phyloP scores from a whole-genome alignment of 768 basidiomycete species.

The Psilocybe cyanescens region DNA sequence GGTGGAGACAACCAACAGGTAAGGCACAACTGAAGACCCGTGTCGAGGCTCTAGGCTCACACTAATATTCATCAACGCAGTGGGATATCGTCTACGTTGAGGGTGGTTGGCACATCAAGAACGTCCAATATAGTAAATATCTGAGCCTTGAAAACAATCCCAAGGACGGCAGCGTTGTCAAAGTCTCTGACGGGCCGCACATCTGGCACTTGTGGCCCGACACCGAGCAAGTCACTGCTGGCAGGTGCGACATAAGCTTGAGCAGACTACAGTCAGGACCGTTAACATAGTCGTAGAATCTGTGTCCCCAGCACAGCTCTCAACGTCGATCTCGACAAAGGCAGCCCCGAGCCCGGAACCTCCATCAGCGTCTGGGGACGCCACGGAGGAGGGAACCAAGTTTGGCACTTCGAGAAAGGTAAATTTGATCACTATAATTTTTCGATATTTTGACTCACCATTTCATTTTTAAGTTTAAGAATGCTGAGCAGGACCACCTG shows the following conservation, averaged over 20 bases:
- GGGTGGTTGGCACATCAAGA: slow-evolving; percentile 35
- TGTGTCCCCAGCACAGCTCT: slow-evolving; percentile 1
- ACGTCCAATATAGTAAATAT: slow-evolving; percentile 31
- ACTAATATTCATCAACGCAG: slow-evolving; percentile 16
- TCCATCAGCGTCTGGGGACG: slow-evolving; percentile 43
- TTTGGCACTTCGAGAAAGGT: slow-evolving; percentile 27
- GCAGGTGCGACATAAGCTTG: slow-evolving; percentile 19
- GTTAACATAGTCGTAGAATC: neutral
- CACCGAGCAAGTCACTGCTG: slow-evolving; percentile 21
- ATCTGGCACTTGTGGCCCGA: slow-evolving; percentile 44
- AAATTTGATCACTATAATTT: neutral
- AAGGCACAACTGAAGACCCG: neutral
- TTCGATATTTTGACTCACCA: neutral
- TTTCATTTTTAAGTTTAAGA: neutral
- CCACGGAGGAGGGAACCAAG: slow-evolving; percentile 45
- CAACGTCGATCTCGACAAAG: neutral
- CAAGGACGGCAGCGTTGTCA: slow-evolving; percentile 32
- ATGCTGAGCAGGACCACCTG: too few species aligned
- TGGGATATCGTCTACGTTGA: slow-evolving; percentile 14
- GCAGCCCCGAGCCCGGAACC: slow-evolving; percentile 41
- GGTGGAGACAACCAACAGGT: slow-evolving; percentile 47
- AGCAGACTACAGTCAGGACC: too few species aligned
- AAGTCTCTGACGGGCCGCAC: slow-evolving; percentile 26
- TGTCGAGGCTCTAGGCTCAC: neutral
- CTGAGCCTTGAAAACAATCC: slow-evolving; percentile 30